phyloP scores from a whole-genome alignment of 495 filamentous ascomycete genomes.

The Baudoinia panamericana region DNA sequence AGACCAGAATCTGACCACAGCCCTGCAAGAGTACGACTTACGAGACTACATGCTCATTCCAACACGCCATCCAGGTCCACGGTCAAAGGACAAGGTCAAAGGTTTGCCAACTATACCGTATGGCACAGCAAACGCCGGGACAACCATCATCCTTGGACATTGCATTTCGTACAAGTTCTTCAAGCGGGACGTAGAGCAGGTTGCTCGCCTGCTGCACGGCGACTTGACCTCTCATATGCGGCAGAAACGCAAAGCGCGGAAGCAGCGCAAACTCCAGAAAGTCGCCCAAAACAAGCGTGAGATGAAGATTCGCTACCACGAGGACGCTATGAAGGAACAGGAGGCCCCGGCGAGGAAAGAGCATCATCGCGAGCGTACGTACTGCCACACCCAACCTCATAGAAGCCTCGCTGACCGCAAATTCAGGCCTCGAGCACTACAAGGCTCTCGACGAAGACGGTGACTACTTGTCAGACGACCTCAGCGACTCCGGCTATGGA shows the following conservation, averaged over 20 bases:
- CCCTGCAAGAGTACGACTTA: slow-evolving; percentile 3
- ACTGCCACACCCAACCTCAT: not conserved
- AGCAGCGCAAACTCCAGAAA: not conserved
- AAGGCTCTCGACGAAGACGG: not conserved
- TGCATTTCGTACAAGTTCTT: slow-evolving; percentile 4
- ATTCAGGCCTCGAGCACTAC: slow-evolving; percentile 5
- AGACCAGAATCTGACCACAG: slow-evolving; percentile 3
- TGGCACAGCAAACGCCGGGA: not conserved
- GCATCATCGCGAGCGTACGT: slow-evolving; percentile 1
- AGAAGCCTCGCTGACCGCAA: not conserved
- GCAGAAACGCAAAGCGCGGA: not conserved
- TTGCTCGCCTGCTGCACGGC: slow-evolving; percentile 7
- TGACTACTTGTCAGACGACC: not conserved
- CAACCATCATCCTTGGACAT: not conserved
- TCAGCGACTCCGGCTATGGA: not conserved
- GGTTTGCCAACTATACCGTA: slow-evolving; percentile 5
- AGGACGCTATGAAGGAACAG: not conserved
- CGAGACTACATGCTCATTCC: slow-evolving; percentile 8
- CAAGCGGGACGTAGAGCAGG: slow-evolving; percentile 1
- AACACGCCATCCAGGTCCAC: slow-evolving; percentile 4
- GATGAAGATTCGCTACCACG: slow-evolving; percentile 3
- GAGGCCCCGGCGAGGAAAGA: not conserved
- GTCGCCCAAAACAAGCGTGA: not conserved
- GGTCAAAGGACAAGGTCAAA: slow-evolving; percentile 2
- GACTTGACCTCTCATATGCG: slow-evolving; percentile 4